Evolutionary conservation across 768 basidiomycete genomes (phyloP).

Genomic region (Boletus fagicola): DNA sequence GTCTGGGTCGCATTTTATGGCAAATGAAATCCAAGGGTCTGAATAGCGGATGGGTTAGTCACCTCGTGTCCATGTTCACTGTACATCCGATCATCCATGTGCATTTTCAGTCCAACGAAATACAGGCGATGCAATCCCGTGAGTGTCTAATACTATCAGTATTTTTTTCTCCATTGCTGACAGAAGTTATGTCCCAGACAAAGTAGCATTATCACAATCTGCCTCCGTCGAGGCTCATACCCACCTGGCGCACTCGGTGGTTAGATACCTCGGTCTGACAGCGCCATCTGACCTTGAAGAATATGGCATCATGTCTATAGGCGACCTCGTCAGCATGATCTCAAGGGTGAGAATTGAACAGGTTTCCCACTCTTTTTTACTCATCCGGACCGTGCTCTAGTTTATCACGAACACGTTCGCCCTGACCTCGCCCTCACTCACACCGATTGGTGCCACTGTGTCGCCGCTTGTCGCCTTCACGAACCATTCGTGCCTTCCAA

Average conservation of each 20-base stretch:
- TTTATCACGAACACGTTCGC: constrained; percentile 92
- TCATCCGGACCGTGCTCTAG: constrained; percentile 39
- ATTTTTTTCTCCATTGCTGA: neutral
- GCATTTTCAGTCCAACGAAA: constrained; percentile 51
- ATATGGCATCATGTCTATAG: constrained; percentile 55
- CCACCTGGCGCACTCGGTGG: constrained; percentile 70
- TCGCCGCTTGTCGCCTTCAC: constrained; percentile 77
- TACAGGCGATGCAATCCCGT: constrained; percentile 79
- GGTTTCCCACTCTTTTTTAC: neutral
- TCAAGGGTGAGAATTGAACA: constrained; percentile 53
- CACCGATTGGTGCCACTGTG: constrained; percentile 81
- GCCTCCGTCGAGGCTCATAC: constrained; percentile 56
- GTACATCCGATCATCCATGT: neutral
- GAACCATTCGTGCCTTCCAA: constrained; percentile 88
- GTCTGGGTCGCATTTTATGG: constrained; percentile 76
- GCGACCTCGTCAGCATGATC: constrained; percentile 66
- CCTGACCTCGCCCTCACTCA: constrained; percentile 71
- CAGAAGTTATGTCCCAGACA: constrained; percentile 42
- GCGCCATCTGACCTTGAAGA: constrained; percentile 57
- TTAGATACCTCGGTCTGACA: constrained; percentile 63
- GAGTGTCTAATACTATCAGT: constrained; percentile 26
- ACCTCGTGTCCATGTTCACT: neutral
- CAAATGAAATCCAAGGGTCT: constrained; percentile 52
- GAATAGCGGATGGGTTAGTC: constrained; percentile 56
- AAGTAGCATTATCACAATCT: constrained; percentile 46